Conservation (phyloP, 805 yeast genomes). For the Yarrowia deformans region DNA sequence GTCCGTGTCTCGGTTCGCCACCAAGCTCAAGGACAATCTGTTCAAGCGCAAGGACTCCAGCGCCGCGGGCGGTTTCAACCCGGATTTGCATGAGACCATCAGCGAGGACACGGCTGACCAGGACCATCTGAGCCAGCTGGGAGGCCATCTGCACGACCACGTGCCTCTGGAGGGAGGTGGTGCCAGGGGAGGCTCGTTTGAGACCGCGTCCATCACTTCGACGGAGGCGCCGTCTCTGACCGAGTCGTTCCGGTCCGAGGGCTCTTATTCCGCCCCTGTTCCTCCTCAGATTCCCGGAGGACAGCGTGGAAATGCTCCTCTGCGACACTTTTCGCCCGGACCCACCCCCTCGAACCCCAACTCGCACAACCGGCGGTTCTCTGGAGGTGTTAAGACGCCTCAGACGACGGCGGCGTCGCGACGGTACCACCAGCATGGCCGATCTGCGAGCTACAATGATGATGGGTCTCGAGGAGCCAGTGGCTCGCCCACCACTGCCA, state of each 20-base stretch:
- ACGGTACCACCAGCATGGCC: conserved; percentile 38
- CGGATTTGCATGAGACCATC: conserved; percentile 3
- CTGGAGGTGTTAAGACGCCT: conserved; percentile 9
- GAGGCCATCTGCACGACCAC: conserved; percentile 2
- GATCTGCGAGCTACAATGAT: conserved; percentile 24
- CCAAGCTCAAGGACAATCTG: conserved; percentile 38
- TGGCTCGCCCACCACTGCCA: neutral
- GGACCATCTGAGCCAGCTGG: conserved; percentile 1
- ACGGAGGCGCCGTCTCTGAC: conserved; percentile 28
- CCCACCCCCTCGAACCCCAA: conserved; percentile 33
- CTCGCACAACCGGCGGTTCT: conserved; percentile 34
- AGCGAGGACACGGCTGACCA: neutral
- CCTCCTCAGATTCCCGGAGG: conserved; percentile 35
- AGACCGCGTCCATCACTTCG: conserved; percentile 20
- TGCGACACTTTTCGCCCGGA: conserved; percentile 38
- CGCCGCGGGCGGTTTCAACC: conserved; percentile 2
- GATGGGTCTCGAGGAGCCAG: conserved; percentile 3
- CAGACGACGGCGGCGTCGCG: conserved; percentile 9
- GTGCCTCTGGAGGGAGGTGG: neutral
- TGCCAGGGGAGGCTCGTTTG: neutral
- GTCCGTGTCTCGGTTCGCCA: conserved; percentile 27
- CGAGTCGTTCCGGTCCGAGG: conserved; percentile 28
- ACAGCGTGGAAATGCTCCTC: conserved; percentile 22
- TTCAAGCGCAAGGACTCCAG: conserved; percentile 32
- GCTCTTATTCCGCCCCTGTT: conserved; percentile 29